A percentile compares a stretch with the other conserved stretches of the same genome.
These are phyloP conservation scores for Paraurostyla sp. DNA, from an alignment of 73 alveolate genomes.

Conservation along the genomic window DNA sequence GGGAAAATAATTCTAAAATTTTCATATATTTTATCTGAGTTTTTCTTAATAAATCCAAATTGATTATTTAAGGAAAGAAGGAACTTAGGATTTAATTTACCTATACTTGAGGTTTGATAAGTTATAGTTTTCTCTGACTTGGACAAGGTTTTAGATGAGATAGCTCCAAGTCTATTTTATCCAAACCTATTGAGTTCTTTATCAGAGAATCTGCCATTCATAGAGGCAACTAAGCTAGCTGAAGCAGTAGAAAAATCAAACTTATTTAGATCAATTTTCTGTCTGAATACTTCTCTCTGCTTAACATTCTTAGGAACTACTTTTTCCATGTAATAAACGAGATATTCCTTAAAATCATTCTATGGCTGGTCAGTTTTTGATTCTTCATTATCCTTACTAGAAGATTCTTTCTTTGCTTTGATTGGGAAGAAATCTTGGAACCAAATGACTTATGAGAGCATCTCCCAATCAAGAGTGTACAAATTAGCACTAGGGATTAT, in stretches of 20 bases:
- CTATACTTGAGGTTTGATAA: conserved; percentile 66
- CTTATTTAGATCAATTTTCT: conserved; percentile 51
- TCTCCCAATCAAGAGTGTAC: conserved; percentile 89
- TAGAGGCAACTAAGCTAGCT: conserved; percentile 62
- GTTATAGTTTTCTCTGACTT: background rate
- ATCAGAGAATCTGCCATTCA: conserved; percentile 64
- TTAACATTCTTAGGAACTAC: conserved; percentile 23
- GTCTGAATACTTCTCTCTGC: conserved; percentile 13
- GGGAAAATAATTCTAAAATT: conserved; percentile 67
- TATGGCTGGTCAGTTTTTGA: background rate
- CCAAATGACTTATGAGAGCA: conserved; percentile 93
- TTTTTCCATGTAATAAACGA: conserved; percentile 3
- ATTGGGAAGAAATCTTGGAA: conserved; percentile 88
- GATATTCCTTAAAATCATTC: conserved; percentile 1
- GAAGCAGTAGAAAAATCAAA: conserved; percentile 68
- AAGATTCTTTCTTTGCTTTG: background rate
- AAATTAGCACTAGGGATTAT: conserved; percentile 92
- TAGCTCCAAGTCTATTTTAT: conserved; percentile 9
- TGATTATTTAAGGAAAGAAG: background rate
- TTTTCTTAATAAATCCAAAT: background rate
- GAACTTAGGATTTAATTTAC: conserved; percentile 58
- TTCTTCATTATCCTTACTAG: background rate
- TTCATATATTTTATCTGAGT: background rate
- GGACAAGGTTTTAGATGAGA: background rate
- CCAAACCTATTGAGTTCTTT: conserved; percentile 44